Evolutionary conservation across 2,329 filamentous ascomycete species (phyloP).

Genomic region (Colletotrichum orbiculare): DNA sequence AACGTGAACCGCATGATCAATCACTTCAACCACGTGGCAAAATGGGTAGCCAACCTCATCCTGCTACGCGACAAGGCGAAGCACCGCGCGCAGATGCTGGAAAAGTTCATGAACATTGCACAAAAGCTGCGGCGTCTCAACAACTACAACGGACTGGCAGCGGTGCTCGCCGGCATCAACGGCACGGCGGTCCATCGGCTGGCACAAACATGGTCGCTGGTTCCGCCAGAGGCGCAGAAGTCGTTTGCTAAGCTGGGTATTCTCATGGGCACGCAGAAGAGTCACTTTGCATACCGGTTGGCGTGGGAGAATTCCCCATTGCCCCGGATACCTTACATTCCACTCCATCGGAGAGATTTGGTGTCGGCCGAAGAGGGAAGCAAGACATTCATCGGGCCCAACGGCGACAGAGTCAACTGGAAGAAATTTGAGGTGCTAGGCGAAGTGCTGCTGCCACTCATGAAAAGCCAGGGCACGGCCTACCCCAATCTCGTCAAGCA

Average conservation of each 20-base stretch:
- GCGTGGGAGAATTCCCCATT: conserved; percentile 96
- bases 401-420: conserved; percentile 89
- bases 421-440: conserved; percentile 97
- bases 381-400: conserved; percentile 82
- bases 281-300: conserved; percentile 93
- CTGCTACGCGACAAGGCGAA: conserved; percentile 95
- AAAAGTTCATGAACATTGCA: conserved; percentile 95
- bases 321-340: conserved; percentile 93
- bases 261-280: conserved; percentile 92
- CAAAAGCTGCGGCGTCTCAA: conserved; percentile 88
- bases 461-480: conserved; percentile 88
- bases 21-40: conserved; percentile 88
- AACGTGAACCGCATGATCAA: conserved; percentile 95
- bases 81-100: conserved; percentile 88
- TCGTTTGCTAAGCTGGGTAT: conserved; percentile 90
- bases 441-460: conserved; percentile 89
- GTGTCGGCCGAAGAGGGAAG: conserved; percentile 94
- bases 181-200: conserved; percentile 88
- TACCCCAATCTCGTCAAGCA: conserved; percentile 79
- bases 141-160: conserved; percentile 97
- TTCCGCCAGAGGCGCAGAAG: conserved; percentile 78
- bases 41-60: conserved; percentile 85
- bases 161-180: conserved; percentile 92
- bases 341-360: conserved; percentile 87
- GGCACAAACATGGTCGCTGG: conserved; percentile 79